These are phyloP conservation scores for Dillenia suffruticosa DNA, from an alignment of 164 flowering plant genomes.

Conservation along the genomic window DNA sequence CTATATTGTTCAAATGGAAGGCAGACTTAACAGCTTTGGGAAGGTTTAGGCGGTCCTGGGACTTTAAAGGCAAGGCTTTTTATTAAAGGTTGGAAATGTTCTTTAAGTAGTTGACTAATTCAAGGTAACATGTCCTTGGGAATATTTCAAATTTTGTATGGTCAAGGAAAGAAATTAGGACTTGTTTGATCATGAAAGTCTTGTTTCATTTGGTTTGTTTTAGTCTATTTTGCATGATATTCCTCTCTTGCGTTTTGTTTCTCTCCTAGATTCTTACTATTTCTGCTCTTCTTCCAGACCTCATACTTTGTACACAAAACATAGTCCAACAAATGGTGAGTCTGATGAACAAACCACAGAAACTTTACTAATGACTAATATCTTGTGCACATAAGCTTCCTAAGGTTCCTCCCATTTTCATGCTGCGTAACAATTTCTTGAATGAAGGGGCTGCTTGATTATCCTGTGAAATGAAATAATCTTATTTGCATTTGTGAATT, in stretches of 20 bases:
- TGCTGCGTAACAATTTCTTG: too few relatives aligned
- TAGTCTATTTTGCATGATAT: too few relatives aligned
- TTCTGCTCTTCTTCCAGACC: background rate
- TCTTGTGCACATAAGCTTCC: too few relatives aligned
- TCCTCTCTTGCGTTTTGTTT: too few relatives aligned
- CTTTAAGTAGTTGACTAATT: background rate
- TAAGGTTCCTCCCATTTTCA: too few relatives aligned
- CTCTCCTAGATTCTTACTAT: too few relatives aligned
- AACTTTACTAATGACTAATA: too few relatives aligned
- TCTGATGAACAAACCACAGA: background rate
- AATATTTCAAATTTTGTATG: background rate
- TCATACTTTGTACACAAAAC: background rate
- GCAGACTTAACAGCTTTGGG: too few relatives aligned
- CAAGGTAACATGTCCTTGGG: background rate
- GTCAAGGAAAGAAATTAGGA: background rate
- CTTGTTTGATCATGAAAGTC: constrained; percentile 7
- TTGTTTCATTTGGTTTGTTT: background rate
- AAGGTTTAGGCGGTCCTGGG: background rate
- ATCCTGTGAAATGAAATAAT: too few relatives aligned
- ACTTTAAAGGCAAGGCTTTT: background rate
- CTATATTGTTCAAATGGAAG: too few relatives aligned
- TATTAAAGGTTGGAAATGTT: background rate
- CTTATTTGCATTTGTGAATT: too few relatives aligned
- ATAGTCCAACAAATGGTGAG: background rate
- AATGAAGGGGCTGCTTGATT: too few relatives aligned